Evolutionary conservation across 2,329 filamentous ascomycete genomes (phyloP), one percentile per base, ranked within the genome.

Genomic region (Sordariomycetes sp.): DNA sequence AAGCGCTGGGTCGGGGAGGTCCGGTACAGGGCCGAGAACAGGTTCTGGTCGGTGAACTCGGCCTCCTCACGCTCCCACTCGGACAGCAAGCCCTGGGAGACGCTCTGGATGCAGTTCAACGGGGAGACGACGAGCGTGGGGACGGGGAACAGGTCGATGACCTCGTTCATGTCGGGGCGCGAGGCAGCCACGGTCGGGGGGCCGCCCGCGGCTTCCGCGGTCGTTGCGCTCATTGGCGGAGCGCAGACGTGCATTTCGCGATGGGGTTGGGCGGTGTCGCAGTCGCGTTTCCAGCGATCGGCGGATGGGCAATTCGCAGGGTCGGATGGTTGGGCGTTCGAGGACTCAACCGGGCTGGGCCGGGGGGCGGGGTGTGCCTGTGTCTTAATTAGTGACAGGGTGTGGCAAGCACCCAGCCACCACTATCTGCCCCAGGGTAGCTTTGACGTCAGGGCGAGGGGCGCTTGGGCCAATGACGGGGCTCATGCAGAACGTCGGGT

Each of bases 121-220:
- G 68, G 67, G 10, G 68, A 67, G 3, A 72, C 61, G 53, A 69
- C 54, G 40, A 69, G 62, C 3, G 65, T 63, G 2, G 69, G 66
- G 18, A 70, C 62, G 5, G 70, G 70, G 1, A 66, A 66, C 22
- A 66, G 60, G 57, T 69, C 65, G 56, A 70, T 64, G 37, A 70
- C 56, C 40, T 65, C 62, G 58, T 60, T 60, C n/a, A 68, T 46
- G 54, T 57, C 32, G 5, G 46, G 46, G 20, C 46, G 11, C 20
- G 46, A n/a, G 22, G 46, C 46, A 6, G n/a, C 20, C 46, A n/a
- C 7, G n/a, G n/a, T 8, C 46, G 2, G n/a, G 20, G 20, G n/a
- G 20, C 20, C 46, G 18, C 20, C 20, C 18, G 7, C 46, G 2
- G 20, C 2, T 24, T 50, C 46, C 46, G n/a, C n/a, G 20, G 20